phyloP scores from a whole-genome alignment of 2,329 filamentous ascomycete species.

The Meredithiella fracta region DNA sequence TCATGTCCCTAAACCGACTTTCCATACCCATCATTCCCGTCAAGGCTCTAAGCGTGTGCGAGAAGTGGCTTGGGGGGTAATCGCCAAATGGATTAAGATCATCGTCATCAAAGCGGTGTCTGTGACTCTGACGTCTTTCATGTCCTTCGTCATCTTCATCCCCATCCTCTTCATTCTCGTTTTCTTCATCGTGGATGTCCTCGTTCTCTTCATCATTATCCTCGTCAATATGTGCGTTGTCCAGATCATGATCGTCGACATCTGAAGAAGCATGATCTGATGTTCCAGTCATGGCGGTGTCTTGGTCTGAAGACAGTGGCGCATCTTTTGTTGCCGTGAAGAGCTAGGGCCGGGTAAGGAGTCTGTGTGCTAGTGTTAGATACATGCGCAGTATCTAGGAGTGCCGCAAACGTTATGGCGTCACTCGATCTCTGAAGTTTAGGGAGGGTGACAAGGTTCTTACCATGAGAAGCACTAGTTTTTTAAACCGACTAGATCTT shows the following conservation, averaged over 20 bases:
- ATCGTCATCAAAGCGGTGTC: slow-evolving; percentile 31
- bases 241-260: slow-evolving; percentile 22
- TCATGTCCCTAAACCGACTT: slow-evolving; percentile 59
- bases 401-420: not conserved
- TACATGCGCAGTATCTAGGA: not conserved
- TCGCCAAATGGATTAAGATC: slow-evolving; percentile 48
- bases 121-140: not conserved
- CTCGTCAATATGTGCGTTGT: slow-evolving; percentile 23
- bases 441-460: not conserved
- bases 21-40: slow-evolving; percentile 85
- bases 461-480: slow-evolving; percentile 8
- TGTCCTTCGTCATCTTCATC: slow-evolving; percentile 46
- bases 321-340: slow-evolving; percentile 27
- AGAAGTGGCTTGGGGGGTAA: slow-evolving; percentile 44
- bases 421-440: not conserved
- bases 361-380: not conserved
- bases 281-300: slow-evolving; percentile 55
- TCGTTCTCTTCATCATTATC: slow-evolving; percentile 7
- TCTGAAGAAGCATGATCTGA: slow-evolving; percentile 36
- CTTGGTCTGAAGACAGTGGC: slow-evolving; percentile 37
- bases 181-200: slow-evolving; percentile 1
- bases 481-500: slow-evolving; percentile 17
- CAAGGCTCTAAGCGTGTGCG: slow-evolving; percentile 67
- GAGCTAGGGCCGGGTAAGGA: slow-evolving; percentile 1
- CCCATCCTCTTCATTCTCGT: slow-evolving; percentile 19